Base-by-base conservation (phyloP, 441 rosid species). In the Breynia disticha region DNA sequence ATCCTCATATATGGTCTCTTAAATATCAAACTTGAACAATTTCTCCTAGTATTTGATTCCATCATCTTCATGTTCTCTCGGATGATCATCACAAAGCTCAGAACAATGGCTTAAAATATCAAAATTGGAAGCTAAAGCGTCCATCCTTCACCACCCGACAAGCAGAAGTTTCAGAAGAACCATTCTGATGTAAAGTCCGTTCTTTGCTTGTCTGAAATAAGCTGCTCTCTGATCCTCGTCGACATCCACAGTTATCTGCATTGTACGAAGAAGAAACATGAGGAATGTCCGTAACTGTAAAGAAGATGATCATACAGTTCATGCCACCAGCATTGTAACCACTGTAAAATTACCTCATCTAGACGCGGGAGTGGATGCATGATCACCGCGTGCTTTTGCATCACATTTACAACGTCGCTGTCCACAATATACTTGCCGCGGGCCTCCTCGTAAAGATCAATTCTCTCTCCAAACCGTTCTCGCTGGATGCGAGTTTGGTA, bases 301-400 rank as follows among this genome's bases (percentile, higher is more conserved):
- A 13, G 17, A 3, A 14, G 24, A 15, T 0, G 19, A 10, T 11
- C 17, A 37, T 1, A 16, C 38, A 15, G 4, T 9, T 20, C 11
- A 11, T 7, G 7, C n/a, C 37, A 1, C n/a, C 18, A 56, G 7
- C 49, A 37, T 7, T 52, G n/a, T 19, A 13, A 11, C 37, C 17
- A n/a, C 11, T 19, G 6, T 19, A 11, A 11, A 8, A 19, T 5
- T 52, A 84, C 97, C 88, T 94, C 95, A 48, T 94, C 97, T 12
- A 94, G 87, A 75, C 97, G 80, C 0, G 97, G 97, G 51, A 94
- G 84, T 63, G 96, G 96, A 66, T 94, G 97, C 99, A 89, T 80
- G 61, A 94, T 82, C 47, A 94, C 86, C 15, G 95, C 95, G 54
- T 80, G 88, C 61, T 76, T 72, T 79, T 82, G 91, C 99, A 89